Conservation (phyloP, 768 basidiomycete genomes). For the Calocybe indica region DNA sequence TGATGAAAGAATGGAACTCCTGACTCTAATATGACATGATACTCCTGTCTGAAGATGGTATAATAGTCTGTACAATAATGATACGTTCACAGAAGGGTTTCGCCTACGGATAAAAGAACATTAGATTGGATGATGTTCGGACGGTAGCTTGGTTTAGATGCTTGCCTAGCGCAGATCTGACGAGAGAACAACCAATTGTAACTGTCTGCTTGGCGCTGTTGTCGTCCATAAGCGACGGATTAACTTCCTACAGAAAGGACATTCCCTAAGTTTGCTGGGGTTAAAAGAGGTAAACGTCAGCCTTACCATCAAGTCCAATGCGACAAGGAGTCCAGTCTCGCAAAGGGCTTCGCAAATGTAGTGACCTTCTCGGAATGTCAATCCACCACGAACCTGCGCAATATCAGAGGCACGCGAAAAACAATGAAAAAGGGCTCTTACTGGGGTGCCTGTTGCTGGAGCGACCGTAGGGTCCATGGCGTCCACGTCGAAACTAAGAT, state of each 20-base stretch:
- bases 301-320: slow-evolving; percentile 88
- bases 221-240: slow-evolving; percentile 82
- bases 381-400: slow-evolving; percentile 78
- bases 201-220: slow-evolving; percentile 82
- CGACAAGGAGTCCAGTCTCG: slow-evolving; percentile 90
- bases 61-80: no score
- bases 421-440: slow-evolving; percentile 23
- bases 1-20: no score
- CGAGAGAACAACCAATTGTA: slow-evolving; percentile 81
- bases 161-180: slow-evolving; percentile 77
- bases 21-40: no score
- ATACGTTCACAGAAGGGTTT: slow-evolving; percentile 32
- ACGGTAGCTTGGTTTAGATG: not conserved
- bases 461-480: slow-evolving; percentile 92
- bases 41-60: no score
- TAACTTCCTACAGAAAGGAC: slow-evolving; percentile 70
- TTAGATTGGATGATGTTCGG: not conserved
- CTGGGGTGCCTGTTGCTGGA: slow-evolving; percentile 92
- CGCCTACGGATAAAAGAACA: slow-evolving; percentile 24
- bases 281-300: not conserved
- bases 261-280: slow-evolving; percentile 2
- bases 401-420: slow-evolving; percentile 2
- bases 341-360: slow-evolving; percentile 92
- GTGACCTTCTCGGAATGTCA: slow-evolving; percentile 98
- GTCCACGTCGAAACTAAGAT: slow-evolving; percentile 95